Evolutionary conservation across 768 basidiomycete species (phyloP).

Genomic region (Filobasidium floriforme): DNA sequence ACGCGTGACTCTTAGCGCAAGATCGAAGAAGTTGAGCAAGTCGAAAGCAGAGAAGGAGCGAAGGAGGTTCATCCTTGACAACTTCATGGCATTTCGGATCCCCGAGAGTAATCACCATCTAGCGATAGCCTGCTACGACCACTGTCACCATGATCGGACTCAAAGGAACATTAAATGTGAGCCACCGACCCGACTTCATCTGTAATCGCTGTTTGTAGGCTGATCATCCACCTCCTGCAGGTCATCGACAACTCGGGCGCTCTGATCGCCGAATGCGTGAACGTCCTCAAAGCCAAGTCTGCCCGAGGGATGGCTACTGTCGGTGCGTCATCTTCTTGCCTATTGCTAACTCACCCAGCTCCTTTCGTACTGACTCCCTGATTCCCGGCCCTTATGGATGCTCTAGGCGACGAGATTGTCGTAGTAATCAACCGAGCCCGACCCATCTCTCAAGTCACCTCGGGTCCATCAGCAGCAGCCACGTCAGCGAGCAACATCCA

Average conservation of each 20-base stretch:
- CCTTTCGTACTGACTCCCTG: neutral
- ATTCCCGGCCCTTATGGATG: conserved; percentile 6
- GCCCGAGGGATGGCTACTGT: conserved; percentile 78
- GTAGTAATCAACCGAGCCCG: conserved; percentile 88
- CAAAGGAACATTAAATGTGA: conserved; percentile 78
- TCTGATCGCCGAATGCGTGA: conserved; percentile 88
- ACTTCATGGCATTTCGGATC: too few relatives aligned
- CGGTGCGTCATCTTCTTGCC: conserved; percentile 44
- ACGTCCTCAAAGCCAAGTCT: conserved; percentile 90
- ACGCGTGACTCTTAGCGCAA: too few relatives aligned
- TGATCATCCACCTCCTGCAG: conserved; percentile 45
- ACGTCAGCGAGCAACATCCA: conserved; percentile 59
- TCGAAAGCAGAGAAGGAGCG: too few relatives aligned
- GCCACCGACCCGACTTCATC: neutral
- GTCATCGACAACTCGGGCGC: conserved; percentile 98
- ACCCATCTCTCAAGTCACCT: conserved; percentile 58
- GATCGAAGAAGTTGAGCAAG: too few relatives aligned
- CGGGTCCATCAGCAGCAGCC: conserved; percentile 44
- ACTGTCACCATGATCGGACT: conserved; percentile 73
- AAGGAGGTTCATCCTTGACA: too few relatives aligned
- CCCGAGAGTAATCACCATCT: too few relatives aligned
- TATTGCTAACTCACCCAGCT: neutral
- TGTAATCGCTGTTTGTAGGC: neutral
- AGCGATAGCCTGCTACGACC: neutral
- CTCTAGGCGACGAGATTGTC: conserved; percentile 79